These are phyloP conservation scores for Candida morakotiae DNA, from an alignment of 805 yeast species.

Conservation along the genomic window DNA sequence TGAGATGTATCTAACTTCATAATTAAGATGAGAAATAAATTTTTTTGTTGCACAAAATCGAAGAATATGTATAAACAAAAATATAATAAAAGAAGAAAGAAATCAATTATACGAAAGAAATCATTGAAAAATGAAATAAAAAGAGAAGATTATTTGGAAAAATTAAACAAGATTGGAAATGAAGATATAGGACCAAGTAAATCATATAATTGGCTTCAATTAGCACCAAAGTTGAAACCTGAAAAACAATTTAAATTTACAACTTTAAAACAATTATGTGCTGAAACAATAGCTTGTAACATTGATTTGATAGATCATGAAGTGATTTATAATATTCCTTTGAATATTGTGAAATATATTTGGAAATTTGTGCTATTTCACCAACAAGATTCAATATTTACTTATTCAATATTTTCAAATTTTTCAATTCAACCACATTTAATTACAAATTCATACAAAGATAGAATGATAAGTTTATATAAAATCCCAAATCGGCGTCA, in stretches of 20 bases:
- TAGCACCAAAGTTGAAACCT: constrained; percentile 9
- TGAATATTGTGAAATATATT: constrained; percentile 23
- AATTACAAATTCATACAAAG: constrained; percentile 23
- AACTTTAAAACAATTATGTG: constrained; percentile 20
- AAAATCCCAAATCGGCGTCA: constrained; percentile 17
- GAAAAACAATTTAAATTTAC: not conserved
- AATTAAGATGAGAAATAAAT: constrained; percentile 1
- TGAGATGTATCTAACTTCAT: constrained; percentile 94
- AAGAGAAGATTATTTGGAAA: not conserved
- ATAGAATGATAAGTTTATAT: constrained; percentile 11
- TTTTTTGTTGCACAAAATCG: not conserved
- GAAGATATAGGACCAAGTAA: constrained; percentile 6
- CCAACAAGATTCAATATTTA: constrained; percentile 26
- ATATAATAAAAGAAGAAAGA: constrained; percentile 1
- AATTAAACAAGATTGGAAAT: not conserved
- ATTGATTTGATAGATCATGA: constrained; percentile 16
- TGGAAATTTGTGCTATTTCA: constrained; percentile 26
- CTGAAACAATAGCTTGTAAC: constrained; percentile 25
- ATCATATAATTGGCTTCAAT: constrained; percentile 14
- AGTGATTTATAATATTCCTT: constrained; percentile 19
- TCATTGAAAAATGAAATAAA: not conserved
- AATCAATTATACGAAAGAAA: not conserved
- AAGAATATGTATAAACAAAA: constrained; percentile 5
- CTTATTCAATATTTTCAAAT: constrained; percentile 24
- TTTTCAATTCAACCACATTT: constrained; percentile 4